Percentiles rank a stretch among this genome's conserved stretches.
Conservation (phyloP, 2,329 filamentous ascomycete species). For the Sarocladium kiliense region DNA sequence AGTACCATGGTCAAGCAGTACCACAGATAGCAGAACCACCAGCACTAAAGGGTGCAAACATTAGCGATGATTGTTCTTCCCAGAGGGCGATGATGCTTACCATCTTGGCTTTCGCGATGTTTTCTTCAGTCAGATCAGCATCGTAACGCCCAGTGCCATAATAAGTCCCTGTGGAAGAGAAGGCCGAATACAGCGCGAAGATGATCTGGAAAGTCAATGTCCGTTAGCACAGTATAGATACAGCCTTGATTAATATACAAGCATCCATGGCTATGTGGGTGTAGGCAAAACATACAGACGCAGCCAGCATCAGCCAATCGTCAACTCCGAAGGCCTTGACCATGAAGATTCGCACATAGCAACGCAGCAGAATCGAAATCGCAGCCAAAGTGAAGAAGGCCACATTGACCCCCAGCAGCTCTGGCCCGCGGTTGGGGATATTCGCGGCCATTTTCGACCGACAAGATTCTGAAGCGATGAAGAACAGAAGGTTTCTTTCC, state of each 20-base stretch:
- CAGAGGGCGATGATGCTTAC: constrained; percentile 16
- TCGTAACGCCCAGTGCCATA: constrained; percentile 31
- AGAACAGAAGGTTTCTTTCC: background rate
- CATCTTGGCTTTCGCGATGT: constrained; percentile 23
- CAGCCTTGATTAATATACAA: background rate
- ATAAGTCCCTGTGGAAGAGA: constrained; percentile 24
- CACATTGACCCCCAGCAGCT: constrained; percentile 26
- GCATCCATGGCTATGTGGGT: background rate
- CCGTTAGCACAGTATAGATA: background rate
- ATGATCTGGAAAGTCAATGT: constrained; percentile 13
- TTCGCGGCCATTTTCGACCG: background rate
- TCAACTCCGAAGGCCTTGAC: constrained; percentile 29
- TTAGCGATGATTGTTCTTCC: background rate
- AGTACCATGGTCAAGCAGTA: constrained; percentile 21
- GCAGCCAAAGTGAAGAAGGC: constrained; percentile 20
- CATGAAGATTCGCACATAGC: constrained; percentile 26
- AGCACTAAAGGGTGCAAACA: constrained; percentile 15
- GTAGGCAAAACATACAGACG: constrained; percentile 18
- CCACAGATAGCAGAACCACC: constrained; percentile 25
- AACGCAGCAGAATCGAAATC: constrained; percentile 22
- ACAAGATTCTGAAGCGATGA: background rate
- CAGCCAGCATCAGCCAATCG: constrained; percentile 30
- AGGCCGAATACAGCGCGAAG: constrained; percentile 21
- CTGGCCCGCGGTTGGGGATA: constrained; percentile 22
- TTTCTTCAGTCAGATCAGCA: constrained; percentile 18